A percentile compares a stretch with the other conserved stretches of the same genome.
These are phyloP conservation scores for Ammopiptanthus mongolicus DNA, from an alignment of 306 rosid genomes.

Conservation along the genomic window DNA sequence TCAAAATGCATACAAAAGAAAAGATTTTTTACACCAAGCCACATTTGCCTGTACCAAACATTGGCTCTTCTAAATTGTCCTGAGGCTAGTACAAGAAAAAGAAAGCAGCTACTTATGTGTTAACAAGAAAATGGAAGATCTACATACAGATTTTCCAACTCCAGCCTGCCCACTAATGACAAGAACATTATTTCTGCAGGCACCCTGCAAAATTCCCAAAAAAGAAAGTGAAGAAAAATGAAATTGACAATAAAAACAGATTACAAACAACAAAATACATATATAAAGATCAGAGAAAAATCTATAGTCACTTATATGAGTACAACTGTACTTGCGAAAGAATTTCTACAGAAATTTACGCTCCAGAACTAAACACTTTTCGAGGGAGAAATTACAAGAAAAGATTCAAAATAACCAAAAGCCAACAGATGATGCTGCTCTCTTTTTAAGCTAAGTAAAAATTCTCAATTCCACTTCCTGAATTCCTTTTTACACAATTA, in stretches of 20 bases:
- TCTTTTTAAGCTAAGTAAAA: not conserved
- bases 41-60: not conserved
- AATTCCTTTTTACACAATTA: not conserved
- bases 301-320: not conserved
- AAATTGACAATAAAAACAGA: not conserved
- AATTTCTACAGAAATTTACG: not conserved
- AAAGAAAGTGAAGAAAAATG: not conserved
- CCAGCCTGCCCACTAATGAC: constrained; percentile 89
- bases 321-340: not conserved
- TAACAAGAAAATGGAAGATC: constrained; percentile 22
- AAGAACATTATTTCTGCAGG: constrained; percentile 45
- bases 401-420: constrained; percentile 6
- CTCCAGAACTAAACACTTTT: not conserved
- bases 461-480: not conserved
- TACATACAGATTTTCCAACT: constrained; percentile 85
- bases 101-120: constrained; percentile 12
- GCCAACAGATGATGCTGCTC: not conserved
- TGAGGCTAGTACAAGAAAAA: not conserved
- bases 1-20: not conserved
- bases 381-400: not conserved
- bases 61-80: not conserved
- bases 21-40: not conserved
- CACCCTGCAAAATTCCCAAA: constrained; percentile 39
- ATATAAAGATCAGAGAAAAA: not conserved
- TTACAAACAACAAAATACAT: not conserved